Percentiles rank a stretch among this genome's conserved stretches.
Conservation (phyloP, 768 basidiomycete species). For the Lenzites betulinus region DNA sequence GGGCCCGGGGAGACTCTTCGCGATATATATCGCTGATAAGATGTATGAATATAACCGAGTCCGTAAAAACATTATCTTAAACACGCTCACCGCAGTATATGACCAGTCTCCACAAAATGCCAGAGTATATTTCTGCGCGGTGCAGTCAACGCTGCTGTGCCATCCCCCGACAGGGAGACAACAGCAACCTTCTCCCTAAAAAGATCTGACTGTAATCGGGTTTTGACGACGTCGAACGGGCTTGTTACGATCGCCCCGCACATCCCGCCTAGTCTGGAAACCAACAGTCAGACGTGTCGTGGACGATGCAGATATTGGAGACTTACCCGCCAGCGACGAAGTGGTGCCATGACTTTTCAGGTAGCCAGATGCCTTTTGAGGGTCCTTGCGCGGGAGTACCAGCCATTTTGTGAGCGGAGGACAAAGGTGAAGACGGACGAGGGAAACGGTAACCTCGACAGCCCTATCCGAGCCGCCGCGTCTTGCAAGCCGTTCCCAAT, state of each 20-base stretch:
- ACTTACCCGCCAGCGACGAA: slow-evolving; percentile 86
- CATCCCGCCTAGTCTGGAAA: slow-evolving; percentile 87
- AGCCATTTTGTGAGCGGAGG: slow-evolving; percentile 22
- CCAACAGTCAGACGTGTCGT: background rate
- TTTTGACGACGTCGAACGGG: slow-evolving; percentile 98
- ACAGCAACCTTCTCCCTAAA: slow-evolving; percentile 55
- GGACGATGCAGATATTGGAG: background rate
- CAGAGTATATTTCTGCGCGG: slow-evolving; percentile 64
- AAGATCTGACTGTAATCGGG: slow-evolving; percentile 89
- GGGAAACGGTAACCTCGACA: slow-evolving; percentile 13
- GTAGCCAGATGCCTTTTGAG: slow-evolving; percentile 44
- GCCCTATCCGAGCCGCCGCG: slow-evolving; percentile 6
- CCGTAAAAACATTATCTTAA: slow-evolving; percentile 28
- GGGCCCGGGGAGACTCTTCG: slow-evolving; percentile 82
- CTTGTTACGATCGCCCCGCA: slow-evolving; percentile 96
- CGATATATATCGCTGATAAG: slow-evolving; percentile 78
- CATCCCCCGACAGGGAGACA: slow-evolving; percentile 32
- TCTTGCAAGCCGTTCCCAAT: slow-evolving; percentile 2
- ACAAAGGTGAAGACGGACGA: slow-evolving; percentile 11
- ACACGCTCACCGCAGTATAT: slow-evolving; percentile 71
- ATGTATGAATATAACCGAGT: background rate
- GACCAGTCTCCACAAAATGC: slow-evolving; percentile 93
- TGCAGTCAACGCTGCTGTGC: slow-evolving; percentile 31
- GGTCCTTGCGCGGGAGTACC: slow-evolving; percentile 34
- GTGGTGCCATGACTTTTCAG: slow-evolving; percentile 82